These are phyloP conservation scores for Fusarium avenaceum DNA, from an alignment of 2,329 filamentous ascomycete genomes.

Conservation along the genomic window DNA sequence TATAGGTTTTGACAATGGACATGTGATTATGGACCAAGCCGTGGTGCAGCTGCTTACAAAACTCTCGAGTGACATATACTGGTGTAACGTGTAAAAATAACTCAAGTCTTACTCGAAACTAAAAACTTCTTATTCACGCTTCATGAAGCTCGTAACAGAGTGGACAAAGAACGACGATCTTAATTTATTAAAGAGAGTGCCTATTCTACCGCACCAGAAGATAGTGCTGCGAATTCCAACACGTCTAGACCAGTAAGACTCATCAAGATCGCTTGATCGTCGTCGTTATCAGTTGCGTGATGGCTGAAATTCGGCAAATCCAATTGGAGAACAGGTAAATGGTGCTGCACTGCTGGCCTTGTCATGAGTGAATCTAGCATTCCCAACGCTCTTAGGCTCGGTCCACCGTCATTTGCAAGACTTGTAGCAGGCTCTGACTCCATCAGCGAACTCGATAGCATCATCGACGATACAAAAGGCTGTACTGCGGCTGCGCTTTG, in stretches of 20 bases:
- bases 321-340: rapidly evolving
- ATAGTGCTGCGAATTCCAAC: neutral
- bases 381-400: neutral
- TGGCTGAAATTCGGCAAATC: neutral
- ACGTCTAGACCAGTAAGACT: constrained; percentile 2
- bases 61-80: too few relatives aligned
- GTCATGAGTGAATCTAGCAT: neutral
- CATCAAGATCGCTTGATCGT: constrained; percentile 3
- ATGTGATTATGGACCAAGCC: too few relatives aligned
- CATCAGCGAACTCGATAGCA: rapidly evolving
- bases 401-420: neutral
- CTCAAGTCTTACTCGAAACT: too few relatives aligned
- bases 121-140: neutral
- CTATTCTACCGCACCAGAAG: neutral
- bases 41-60: too few relatives aligned
- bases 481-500: rapidly evolving
- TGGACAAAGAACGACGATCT: too few relatives aligned
- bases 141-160: too few relatives aligned
- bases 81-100: too few relatives aligned
- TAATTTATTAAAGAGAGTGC: too few relatives aligned
- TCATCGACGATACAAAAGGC: neutral
- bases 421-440: neutral
- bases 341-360: neutral
- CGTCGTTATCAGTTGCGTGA: neutral
- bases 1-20: too few relatives aligned